Conservation (phyloP, 345 rosid genomes). For the Sapria himalayana region DNA sequence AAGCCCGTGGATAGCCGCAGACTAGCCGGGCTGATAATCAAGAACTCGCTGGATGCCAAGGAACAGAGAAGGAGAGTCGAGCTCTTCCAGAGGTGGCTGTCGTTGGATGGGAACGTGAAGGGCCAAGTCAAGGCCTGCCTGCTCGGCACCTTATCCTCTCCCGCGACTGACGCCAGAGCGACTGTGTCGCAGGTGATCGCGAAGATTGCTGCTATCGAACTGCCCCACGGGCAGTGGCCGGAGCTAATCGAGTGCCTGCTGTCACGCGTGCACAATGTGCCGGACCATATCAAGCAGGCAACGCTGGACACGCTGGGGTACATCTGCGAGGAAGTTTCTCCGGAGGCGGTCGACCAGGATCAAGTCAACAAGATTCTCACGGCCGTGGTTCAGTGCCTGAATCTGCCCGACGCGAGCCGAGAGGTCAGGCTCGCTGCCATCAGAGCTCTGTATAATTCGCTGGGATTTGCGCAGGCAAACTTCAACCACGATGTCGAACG, state of each 20-base stretch:
- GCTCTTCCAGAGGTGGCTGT: constrained; percentile 57
- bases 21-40: constrained; percentile 47
- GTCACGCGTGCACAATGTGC: constrained; percentile 44
- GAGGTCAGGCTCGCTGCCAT: constrained; percentile 53
- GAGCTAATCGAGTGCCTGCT: constrained; percentile 45
- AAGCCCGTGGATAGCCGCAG: constrained; percentile 60
- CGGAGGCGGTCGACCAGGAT: constrained; percentile 53
- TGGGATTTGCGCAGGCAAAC: constrained; percentile 55
- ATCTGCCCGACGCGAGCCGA: constrained; percentile 27
- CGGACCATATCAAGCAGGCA: constrained; percentile 48
- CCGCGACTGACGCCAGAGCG: constrained; percentile 37
- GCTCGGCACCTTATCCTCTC: constrained; percentile 39
- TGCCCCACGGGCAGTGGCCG: constrained; percentile 70
- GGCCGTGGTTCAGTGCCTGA: constrained; percentile 53
- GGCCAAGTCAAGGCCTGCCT: constrained; percentile 35
- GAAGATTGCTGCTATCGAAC: constrained; percentile 54
- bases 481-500: constrained; percentile 50
- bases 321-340: constrained; percentile 57
- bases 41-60: constrained; percentile 58
- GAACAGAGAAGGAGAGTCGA: constrained; percentile 45
- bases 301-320: constrained; percentile 66
- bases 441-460: constrained; percentile 34
- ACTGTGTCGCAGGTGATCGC: constrained; percentile 59
- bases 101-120: constrained; percentile 32
- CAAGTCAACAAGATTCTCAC: constrained; percentile 62